Evolutionary conservation across 2,329 filamentous ascomycete species (phyloP), one percentile per base, ranked within the genome.

Genomic region (Clonostachys rhizophaga): DNA sequence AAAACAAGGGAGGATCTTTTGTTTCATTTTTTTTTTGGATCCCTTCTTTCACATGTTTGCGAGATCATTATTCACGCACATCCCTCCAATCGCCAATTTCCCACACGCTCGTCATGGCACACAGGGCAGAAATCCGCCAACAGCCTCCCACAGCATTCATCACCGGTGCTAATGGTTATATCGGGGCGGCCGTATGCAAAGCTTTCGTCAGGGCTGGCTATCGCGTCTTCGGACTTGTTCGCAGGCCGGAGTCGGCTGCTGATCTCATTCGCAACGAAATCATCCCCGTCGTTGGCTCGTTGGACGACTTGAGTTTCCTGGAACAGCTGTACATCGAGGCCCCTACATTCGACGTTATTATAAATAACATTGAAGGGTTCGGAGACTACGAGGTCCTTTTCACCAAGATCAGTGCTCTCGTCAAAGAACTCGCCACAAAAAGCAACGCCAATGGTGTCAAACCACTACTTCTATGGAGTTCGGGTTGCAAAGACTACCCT

Each of bases 401-500:
- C 48, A 51, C 58, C 1, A 59, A 71, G 34, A 54, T 67, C 5
- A 50, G 70, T 1, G 42, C 50, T 1, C 52, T 75, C 6, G 51
- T 76, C 1, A 58, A 54, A 2, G 50, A 42, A 0, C 47, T 76
- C 2, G 62, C 68, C 1, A 47, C 55, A 2, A 54, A 54, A 5
- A 68, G 65, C 20, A 65, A 62, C 24, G 46, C 50, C 2, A 49
- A 58, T 6, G 66, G 65, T 7, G 55, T 66, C 3, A 58, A 58
- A 16, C 68, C 72, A 0, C 55, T 76, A 1, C 66, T 76, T 5
- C 62, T 77, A 4, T 69, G 69, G 55, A 70, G 66, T 10, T 73
- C 69, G 4, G 74, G 74, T 0, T 76, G 73, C 56, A 77, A 77
- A 49, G 74, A 77, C 55, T 77, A 76, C 50, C 72, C 74, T 2